phyloP scores from a whole-genome alignment of 257 asterid genomes.

The Cynanchum wilfordii region DNA sequence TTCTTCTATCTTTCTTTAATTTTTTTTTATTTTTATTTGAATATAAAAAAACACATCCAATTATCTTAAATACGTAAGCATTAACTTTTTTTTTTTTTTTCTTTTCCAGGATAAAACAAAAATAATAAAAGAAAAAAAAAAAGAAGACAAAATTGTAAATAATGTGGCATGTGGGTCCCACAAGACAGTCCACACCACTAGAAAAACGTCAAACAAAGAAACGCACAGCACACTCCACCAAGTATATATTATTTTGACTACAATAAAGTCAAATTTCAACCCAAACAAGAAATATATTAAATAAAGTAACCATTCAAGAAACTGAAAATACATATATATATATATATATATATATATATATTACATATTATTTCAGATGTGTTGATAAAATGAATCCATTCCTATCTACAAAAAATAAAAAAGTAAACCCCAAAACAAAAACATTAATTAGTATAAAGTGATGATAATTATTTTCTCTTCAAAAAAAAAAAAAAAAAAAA shows the following conservation, averaged over 20 bases:
- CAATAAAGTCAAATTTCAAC: background rate
- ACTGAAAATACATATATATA: no score
- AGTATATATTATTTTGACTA: background rate
- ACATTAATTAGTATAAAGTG: background rate
- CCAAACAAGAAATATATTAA: background rate
- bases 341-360: no score
- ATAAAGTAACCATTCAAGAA: no score
- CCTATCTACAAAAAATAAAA: background rate
- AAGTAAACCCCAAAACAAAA: background rate
- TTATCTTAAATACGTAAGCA: no score
- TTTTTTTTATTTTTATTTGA: no score
- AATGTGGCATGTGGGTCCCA: background rate
- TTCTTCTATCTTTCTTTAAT: no score
- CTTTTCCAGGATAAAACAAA: background rate
- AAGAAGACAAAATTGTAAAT: background rate
- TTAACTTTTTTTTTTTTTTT: no score
- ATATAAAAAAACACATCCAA: no score
- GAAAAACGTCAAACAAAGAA: no score
- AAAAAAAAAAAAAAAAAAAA: background rate
- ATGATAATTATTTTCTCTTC: no score
- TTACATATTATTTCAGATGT: background rate
- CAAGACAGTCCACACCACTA: no score
- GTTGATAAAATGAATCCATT: conserved; percentile 2
- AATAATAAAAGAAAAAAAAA: background rate
- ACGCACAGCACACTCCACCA: no score